Conservation (phyloP, 768 basidiomycete genomes). For the Podaxis sp. region DNA sequence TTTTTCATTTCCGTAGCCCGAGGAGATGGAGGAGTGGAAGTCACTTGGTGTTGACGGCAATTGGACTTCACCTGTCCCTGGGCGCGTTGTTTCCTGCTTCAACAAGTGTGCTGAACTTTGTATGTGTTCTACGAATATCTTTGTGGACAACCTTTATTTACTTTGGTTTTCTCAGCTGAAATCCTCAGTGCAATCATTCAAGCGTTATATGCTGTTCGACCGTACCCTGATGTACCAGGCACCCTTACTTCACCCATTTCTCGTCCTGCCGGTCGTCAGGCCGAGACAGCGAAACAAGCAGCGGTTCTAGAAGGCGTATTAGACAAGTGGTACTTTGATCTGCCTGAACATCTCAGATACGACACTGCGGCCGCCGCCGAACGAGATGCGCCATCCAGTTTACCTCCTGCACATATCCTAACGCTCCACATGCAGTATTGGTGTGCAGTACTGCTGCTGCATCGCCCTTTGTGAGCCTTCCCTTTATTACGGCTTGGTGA, state of each 20-base stretch:
- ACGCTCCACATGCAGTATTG: slow-evolving; percentile 87
- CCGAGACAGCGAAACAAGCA: slow-evolving; percentile 38
- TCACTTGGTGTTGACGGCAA: slow-evolving; percentile 23
- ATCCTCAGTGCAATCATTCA: slow-evolving; percentile 71
- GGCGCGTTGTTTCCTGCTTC: slow-evolving; percentile 70
- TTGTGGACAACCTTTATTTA: slow-evolving; percentile 4
- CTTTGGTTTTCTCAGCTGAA: slow-evolving; percentile 43
- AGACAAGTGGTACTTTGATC: slow-evolving; percentile 74
- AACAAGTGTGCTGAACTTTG: slow-evolving; percentile 72
- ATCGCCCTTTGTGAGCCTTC: slow-evolving; percentile 72
- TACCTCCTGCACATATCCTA: slow-evolving; percentile 49
- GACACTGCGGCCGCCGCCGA: slow-evolving; percentile 39
- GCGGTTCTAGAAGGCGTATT: slow-evolving; percentile 57
- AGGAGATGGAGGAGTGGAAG: slow-evolving; percentile 61
- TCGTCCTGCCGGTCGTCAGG: slow-evolving; percentile 45
- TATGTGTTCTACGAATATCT: slow-evolving; percentile 32
- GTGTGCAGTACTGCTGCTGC: slow-evolving; percentile 73
- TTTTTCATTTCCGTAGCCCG: slow-evolving; percentile 40
- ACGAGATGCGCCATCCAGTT: slow-evolving; percentile 38
- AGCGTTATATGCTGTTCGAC: slow-evolving; percentile 66
- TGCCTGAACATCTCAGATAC: slow-evolving; percentile 67
- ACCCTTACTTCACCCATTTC: not conserved
- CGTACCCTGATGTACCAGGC: slow-evolving; percentile 23
- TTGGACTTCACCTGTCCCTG: slow-evolving; percentile 36
- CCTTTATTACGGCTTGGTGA: slow-evolving; percentile 6